phyloP scores from a whole-genome alignment of 2,329 filamentous ascomycete genomes.

The Amauroascus niger region DNA sequence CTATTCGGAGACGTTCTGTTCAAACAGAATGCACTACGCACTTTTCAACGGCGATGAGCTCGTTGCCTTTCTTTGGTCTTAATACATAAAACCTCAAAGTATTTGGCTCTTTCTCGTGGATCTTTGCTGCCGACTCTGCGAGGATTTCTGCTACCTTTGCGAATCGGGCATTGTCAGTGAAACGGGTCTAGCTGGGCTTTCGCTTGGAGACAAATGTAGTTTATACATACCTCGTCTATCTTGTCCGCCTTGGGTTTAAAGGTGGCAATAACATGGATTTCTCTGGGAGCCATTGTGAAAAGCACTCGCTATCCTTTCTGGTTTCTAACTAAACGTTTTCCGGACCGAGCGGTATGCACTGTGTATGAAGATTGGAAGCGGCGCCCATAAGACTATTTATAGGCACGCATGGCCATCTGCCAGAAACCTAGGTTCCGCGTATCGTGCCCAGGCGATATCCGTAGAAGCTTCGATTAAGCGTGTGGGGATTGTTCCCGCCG shows the following conservation, averaged over 20 bases:
- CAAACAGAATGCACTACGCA: constrained; percentile 13
- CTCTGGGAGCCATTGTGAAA: constrained; percentile 22
- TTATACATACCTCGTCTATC: constrained; percentile 26
- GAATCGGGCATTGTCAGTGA: background rate
- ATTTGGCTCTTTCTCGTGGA: constrained; percentile 27
- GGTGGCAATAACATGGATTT: constrained; percentile 26
- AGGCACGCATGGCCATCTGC: background rate
- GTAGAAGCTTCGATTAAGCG: background rate
- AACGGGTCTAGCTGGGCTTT: background rate
- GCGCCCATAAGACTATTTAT: background rate
- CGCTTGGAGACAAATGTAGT: background rate
- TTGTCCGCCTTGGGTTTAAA: constrained; percentile 27
- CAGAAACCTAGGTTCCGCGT: constrained; percentile 6
- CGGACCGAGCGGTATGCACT: background rate
- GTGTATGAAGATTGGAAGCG: background rate
- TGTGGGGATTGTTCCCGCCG: background rate
- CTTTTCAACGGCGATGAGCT: constrained; percentile 30
- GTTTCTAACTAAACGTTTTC: background rate
- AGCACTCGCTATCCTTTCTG: background rate
- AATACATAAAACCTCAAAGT: constrained; percentile 27
- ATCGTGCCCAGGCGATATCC: background rate
- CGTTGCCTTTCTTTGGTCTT: constrained; percentile 22
- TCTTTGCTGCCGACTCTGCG: constrained; percentile 23
- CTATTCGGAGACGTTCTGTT: background rate
- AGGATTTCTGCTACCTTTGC: constrained; percentile 23